Base-by-base conservation (phyloP, 495 filamentous ascomycete genomes). In the Xylaria castorea region DNA sequence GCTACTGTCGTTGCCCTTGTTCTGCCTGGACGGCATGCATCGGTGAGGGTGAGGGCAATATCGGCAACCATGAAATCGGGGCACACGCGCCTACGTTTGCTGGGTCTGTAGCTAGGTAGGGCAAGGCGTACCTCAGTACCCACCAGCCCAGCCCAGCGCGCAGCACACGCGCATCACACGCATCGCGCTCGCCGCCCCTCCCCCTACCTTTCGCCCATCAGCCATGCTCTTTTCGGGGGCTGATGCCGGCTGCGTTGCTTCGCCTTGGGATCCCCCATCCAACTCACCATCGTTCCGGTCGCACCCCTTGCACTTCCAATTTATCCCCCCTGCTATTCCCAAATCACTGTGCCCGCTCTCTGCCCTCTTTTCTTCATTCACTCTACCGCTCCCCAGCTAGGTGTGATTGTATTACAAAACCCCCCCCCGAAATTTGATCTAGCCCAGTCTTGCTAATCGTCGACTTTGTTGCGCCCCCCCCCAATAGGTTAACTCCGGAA, bases 401-500 rank as follows among this genome's bases (percentile, higher is more conserved):
- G 20, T 61, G 18, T 12, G 32, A 25, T 25, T 25, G 44, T 22
- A 32, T 27, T 51, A 53, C 25, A 51, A 51, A 34, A 32, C 8
- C 20, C 30, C 5, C 30, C 5, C 18, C 40, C 4, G 2, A 12
- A 27, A 68, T 30, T 50, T 25, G 27, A 22, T 44, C 36, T 58
- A 32, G 22, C 44, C 55, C 55, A 7, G 53, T 61, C 40, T 72
- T 8, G 76, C 78, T 78, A 80, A 78, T 73, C 5, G 72, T 69
- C 12, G 65, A 73, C 71, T 73, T 77, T n/a, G 66, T 77, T 72
- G 75, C 74, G 66, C 66, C 66, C 75, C 55, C 65, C 71, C n/a
- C n/a, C n/a, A n/a, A 71, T 74, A 87, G 85, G 75, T 80, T 87
- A 55, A 84, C 81, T 44, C 83, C 84, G 63, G 85, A 87, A 75